These are phyloP conservation scores for Yamadazyma scolyti DNA, from an alignment of 805 yeast species.

Conservation along the genomic window DNA sequence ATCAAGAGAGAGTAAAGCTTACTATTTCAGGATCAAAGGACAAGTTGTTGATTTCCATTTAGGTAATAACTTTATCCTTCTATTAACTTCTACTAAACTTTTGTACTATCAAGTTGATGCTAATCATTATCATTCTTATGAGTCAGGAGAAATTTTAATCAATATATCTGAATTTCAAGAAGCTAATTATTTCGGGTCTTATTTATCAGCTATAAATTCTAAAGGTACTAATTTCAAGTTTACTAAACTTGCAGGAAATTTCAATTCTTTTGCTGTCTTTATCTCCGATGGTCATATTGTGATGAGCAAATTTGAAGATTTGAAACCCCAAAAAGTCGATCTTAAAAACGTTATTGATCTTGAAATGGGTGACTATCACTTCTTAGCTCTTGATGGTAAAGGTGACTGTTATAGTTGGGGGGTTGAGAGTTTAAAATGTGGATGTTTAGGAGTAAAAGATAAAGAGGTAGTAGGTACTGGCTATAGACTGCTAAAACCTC, in stretches of 20 bases:
- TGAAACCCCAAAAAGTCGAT: constrained; percentile 32
- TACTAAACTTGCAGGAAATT: constrained; percentile 53
- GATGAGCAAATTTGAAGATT: constrained; percentile 25
- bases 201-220: too few species aligned
- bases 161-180: constrained; percentile 12
- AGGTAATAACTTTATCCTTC: constrained; percentile 44
- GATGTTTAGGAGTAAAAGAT: constrained; percentile 64
- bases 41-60: constrained; percentile 51
- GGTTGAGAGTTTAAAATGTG: constrained; percentile 54
- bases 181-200: too few species aligned
- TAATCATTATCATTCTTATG: constrained; percentile 2
- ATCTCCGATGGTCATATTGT: constrained; percentile 4
- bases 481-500: too few species aligned
- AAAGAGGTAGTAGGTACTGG: too few species aligned
- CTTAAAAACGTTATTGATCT: constrained; percentile 45
- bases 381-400: constrained; percentile 52
- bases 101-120: too few species aligned
- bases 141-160: too few species aligned
- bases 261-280: constrained; percentile 51
- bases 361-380: constrained; percentile 72
- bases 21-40: constrained; percentile 25
- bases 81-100: constrained; percentile 2
- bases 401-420: constrained; percentile 72
- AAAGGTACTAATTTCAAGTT: constrained; percentile 28
- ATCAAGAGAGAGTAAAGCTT: constrained; percentile 16